phyloP scores from a whole-genome alignment of 805 yeast species.

The Sugiyamaella smithiae region DNA sequence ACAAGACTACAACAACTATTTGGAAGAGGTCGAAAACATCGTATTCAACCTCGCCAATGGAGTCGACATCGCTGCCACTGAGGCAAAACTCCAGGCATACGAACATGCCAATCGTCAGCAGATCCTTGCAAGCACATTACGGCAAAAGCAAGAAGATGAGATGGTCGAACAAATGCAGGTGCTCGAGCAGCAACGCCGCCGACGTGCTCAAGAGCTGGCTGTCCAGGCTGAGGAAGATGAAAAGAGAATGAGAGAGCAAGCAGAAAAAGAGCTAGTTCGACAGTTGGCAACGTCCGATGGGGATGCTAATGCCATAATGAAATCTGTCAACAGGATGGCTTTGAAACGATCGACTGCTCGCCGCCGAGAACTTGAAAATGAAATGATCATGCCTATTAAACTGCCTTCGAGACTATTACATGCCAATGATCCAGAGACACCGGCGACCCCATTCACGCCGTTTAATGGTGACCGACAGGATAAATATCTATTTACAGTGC shows the following conservation, averaged over 20 bases:
- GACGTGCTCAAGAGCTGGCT: slow-evolving; percentile 50
- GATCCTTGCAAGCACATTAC: slow-evolving; percentile 71
- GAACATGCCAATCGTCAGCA: slow-evolving; percentile 71
- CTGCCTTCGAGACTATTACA: neutral
- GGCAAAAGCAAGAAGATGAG: slow-evolving; percentile 68
- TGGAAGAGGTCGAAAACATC: slow-evolving; percentile 80
- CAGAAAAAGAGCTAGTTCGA: slow-evolving; percentile 56
- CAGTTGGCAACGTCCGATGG: slow-evolving; percentile 45
- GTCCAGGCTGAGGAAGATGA: slow-evolving; percentile 62
- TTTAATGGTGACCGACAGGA: slow-evolving; percentile 83
- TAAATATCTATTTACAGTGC: slow-evolving; percentile 49
- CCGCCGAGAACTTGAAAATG: slow-evolving; percentile 28
- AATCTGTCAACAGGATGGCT: slow-evolving; percentile 32
- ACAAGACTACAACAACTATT: slow-evolving; percentile 65
- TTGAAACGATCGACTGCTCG: slow-evolving; percentile 13
- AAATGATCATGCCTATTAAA: slow-evolving; percentile 4
- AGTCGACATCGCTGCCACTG: slow-evolving; percentile 66
- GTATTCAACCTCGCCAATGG: slow-evolving; percentile 73
- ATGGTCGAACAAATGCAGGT: slow-evolving; percentile 61
- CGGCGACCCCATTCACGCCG: slow-evolving; percentile 78
- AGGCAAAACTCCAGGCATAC: slow-evolving; percentile 55
- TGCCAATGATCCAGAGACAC: slow-evolving; percentile 19
- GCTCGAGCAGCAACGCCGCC: slow-evolving; percentile 64
- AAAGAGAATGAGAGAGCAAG: slow-evolving; percentile 38
- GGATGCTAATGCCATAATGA: slow-evolving; percentile 49